phyloP scores from a whole-genome alignment of 345 rosid species.

The Euphorbia tirucalli region DNA sequence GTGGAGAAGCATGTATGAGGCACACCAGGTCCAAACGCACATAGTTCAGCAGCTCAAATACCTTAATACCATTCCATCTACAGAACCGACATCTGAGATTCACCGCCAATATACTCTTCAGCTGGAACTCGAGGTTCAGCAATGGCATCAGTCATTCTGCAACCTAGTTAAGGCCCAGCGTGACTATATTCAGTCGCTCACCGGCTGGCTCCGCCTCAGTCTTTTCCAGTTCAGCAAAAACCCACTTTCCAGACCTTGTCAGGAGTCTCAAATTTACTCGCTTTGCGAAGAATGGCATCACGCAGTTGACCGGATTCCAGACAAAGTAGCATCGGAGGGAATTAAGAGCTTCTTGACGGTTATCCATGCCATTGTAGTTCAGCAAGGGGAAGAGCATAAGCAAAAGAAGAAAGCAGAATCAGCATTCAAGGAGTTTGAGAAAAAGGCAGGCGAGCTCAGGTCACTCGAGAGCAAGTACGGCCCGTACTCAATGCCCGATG shows the following conservation, averaged over 20 bases:
- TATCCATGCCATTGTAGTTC: slow-evolving; percentile 76
- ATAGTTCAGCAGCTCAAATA: slow-evolving; percentile 95
- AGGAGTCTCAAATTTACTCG: slow-evolving; percentile 74
- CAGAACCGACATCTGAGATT: slow-evolving; percentile 85
- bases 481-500: slow-evolving; percentile 53
- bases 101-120: slow-evolving; percentile 89
- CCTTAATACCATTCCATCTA: slow-evolving; percentile 80
- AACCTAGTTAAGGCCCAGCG: slow-evolving; percentile 71
- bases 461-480: slow-evolving; percentile 70
- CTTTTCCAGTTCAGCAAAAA: slow-evolving; percentile 79
- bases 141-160: slow-evolving; percentile 91
- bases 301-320: slow-evolving; percentile 84
- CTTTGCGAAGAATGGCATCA: slow-evolving; percentile 89
- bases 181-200: slow-evolving; percentile 80
- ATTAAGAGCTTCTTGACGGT: slow-evolving; percentile 79
- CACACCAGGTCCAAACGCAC: slow-evolving; percentile 94
- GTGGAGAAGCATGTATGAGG: slow-evolving; percentile 99
- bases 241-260: slow-evolving; percentile 42
- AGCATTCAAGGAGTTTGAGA: slow-evolving; percentile 62
- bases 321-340: slow-evolving; percentile 96
- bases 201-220: slow-evolving; percentile 93
- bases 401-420: slow-evolving; percentile 80
- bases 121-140: slow-evolving; percentile 87
- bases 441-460: slow-evolving; percentile 61
- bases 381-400: slow-evolving; percentile 78